These are phyloP conservation scores for Coniochaeta sp. DNA, from an alignment of 2,329 filamentous ascomycete genomes.

Conservation along the genomic window DNA sequence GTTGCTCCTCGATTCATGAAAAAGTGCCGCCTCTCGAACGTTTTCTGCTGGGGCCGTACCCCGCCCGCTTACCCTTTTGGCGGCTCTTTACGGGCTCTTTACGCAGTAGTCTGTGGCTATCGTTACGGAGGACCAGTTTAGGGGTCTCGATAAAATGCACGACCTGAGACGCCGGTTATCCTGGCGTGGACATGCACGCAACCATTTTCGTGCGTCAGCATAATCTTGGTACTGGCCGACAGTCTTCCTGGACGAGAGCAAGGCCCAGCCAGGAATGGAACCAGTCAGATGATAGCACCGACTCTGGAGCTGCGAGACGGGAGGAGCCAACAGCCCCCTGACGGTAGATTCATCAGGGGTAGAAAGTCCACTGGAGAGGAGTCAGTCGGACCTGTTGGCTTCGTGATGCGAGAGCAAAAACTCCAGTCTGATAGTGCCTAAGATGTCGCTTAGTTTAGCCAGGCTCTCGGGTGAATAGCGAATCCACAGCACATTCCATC, in stretches of 20 bases:
- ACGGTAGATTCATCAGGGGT: not conserved
- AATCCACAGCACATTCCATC: not conserved
- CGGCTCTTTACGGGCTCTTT: too few species aligned
- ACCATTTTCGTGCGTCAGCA: conserved; percentile 8
- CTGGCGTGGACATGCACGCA: conserved; percentile 9
- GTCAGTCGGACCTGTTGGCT: not conserved
- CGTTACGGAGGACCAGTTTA: not conserved
- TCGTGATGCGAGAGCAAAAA: not conserved
- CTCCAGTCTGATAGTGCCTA: not conserved
- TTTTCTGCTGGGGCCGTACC: not conserved
- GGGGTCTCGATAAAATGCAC: not conserved
- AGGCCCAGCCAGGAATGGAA: not conserved
- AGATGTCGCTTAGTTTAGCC: not conserved
- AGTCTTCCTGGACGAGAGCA: not conserved
- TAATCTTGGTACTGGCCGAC: not conserved
- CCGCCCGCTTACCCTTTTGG: not conserved
- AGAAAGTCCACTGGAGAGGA: not conserved
- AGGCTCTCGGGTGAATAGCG: not conserved
- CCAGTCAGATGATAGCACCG: not conserved
- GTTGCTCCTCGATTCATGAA: not conserved
- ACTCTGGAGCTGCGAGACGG: not conserved
- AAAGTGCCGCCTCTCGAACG: conserved; percentile 1
- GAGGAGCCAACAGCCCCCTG: not conserved
- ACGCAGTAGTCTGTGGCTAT: not conserved
- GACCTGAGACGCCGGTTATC: not conserved